phyloP scores from a whole-genome alignment of 2,329 filamentous ascomycete species.

The Ophiostoma sp. region DNA sequence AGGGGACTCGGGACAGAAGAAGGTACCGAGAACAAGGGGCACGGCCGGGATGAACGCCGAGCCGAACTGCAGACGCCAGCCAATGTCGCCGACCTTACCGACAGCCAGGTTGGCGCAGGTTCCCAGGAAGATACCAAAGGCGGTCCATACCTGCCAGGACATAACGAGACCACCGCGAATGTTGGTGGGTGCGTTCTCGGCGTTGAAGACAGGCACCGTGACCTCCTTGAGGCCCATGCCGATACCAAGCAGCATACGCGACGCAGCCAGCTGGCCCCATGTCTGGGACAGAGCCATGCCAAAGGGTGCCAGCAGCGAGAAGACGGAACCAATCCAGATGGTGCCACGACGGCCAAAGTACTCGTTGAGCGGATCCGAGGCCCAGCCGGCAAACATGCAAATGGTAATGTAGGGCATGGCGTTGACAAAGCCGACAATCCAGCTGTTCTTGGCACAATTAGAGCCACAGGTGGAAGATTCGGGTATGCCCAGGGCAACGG shows the following conservation, averaged over 20 bases:
- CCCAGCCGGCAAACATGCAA: slow-evolving; percentile 48
- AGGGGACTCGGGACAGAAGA: slow-evolving; percentile 61
- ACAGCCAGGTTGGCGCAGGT: slow-evolving; percentile 61
- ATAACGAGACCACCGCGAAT: slow-evolving; percentile 74
- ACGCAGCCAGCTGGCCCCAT: slow-evolving; percentile 66
- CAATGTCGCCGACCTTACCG: slow-evolving; percentile 51
- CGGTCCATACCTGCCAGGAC: slow-evolving; percentile 59
- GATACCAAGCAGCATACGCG: slow-evolving; percentile 65
- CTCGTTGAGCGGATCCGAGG: slow-evolving; percentile 54
- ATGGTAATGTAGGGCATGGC: slow-evolving; percentile 42
- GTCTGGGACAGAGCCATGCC: slow-evolving; percentile 66
- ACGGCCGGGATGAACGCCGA: slow-evolving; percentile 59
- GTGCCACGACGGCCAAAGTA: slow-evolving; percentile 47
- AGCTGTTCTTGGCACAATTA: slow-evolving; percentile 44
- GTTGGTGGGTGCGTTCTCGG: slow-evolving; percentile 64
- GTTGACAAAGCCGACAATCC: slow-evolving; percentile 59
- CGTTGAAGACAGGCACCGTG: slow-evolving; percentile 68
- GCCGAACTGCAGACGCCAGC: slow-evolving; percentile 60
- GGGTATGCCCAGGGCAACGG: slow-evolving; percentile 47
- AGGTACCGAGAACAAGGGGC: slow-evolving; percentile 56
- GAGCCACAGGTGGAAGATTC: slow-evolving; percentile 32
- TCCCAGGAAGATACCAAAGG: slow-evolving; percentile 55
- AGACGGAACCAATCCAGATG: slow-evolving; percentile 70
- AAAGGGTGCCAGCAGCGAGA: slow-evolving; percentile 63
- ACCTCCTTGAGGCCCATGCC: slow-evolving; percentile 66